These are phyloP conservation scores for Brasilioporus rufonigricans DNA, from an alignment of 768 basidiomycete genomes.

Conservation along the genomic window DNA sequence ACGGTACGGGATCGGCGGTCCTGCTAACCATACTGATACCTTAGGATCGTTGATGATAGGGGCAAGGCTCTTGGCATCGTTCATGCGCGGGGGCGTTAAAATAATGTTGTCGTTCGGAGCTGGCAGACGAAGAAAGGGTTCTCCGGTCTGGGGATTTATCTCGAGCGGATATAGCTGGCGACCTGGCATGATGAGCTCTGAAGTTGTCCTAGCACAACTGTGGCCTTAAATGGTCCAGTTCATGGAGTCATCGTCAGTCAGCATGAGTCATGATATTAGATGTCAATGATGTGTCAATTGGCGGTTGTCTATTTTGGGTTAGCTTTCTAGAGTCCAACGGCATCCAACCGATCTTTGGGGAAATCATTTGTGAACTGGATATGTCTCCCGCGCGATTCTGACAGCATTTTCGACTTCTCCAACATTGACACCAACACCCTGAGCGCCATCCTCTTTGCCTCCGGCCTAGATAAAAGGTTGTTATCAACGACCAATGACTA, in stretches of 20 bases:
- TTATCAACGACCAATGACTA: slow-evolving; percentile 3
- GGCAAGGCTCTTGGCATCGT: slow-evolving; percentile 39
- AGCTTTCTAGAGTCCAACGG: background rate
- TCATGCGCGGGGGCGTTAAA: slow-evolving; percentile 53
- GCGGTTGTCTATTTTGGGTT: background rate
- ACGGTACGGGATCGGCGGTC: slow-evolving; percentile 54
- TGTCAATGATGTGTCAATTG: background rate
- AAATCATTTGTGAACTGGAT: slow-evolving; percentile 21
- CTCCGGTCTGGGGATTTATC: slow-evolving; percentile 41
- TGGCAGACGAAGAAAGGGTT: slow-evolving; percentile 55
- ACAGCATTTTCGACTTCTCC: slow-evolving; percentile 68
- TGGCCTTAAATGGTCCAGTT: no score
- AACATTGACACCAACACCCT: slow-evolving; percentile 78
- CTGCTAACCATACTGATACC: slow-evolving; percentile 44
- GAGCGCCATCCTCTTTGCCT: slow-evolving; percentile 89
- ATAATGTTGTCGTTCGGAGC: slow-evolving; percentile 52
- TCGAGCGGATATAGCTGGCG: slow-evolving; percentile 39
- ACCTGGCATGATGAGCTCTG: slow-evolving; percentile 13
- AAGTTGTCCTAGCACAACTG: background rate
- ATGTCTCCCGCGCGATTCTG: slow-evolving; percentile 47
- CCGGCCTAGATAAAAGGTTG: slow-evolving; percentile 66
- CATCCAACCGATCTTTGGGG: background rate
- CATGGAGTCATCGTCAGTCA: background rate
- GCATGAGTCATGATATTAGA: slow-evolving; percentile 3
- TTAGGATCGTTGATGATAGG: slow-evolving; percentile 47